phyloP scores from a whole-genome alignment of 345 rosid species.

The Linum tenue region DNA sequence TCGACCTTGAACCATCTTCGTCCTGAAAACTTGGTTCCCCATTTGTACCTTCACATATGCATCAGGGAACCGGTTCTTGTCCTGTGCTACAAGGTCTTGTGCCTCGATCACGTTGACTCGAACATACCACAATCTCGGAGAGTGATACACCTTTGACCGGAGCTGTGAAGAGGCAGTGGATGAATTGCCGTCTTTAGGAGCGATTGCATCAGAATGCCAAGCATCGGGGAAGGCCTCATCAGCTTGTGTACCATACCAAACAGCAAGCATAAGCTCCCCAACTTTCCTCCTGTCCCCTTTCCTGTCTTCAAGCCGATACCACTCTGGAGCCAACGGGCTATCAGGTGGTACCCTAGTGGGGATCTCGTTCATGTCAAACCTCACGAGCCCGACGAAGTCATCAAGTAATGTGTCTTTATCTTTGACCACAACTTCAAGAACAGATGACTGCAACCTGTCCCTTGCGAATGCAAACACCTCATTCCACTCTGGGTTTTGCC shows the following conservation, averaged over 20 bases:
- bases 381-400: conserved; percentile 21
- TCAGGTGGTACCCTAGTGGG: conserved; percentile 26
- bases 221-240: conserved; percentile 37
- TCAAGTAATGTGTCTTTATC: conserved; percentile 23
- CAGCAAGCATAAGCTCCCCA: conserved; percentile 31
- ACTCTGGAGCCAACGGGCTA: conserved; percentile 30
- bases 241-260: conserved; percentile 31
- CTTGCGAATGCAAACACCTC: conserved; percentile 29
- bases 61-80: conserved; percentile 29
- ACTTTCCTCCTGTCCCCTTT: conserved; percentile 20
- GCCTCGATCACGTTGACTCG: conserved; percentile 36
- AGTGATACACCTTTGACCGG: conserved; percentile 23
- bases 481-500: conserved; percentile 28
- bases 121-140: conserved; percentile 35
- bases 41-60: conserved; percentile 32
- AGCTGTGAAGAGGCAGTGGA: not conserved
- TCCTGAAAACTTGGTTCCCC: conserved; percentile 22
- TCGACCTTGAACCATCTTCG: conserved; percentile 1
- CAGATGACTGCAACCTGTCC: conserved; percentile 26
- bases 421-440: conserved; percentile 24
- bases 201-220: conserved; percentile 22
- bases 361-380: conserved; percentile 24
- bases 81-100: conserved; percentile 33
- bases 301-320: conserved; percentile 24
- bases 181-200: not conserved